Evolutionary conservation across 495 filamentous ascomycete species (phyloP).

Genomic region (Lasiosphaeriaceae sp.): DNA sequence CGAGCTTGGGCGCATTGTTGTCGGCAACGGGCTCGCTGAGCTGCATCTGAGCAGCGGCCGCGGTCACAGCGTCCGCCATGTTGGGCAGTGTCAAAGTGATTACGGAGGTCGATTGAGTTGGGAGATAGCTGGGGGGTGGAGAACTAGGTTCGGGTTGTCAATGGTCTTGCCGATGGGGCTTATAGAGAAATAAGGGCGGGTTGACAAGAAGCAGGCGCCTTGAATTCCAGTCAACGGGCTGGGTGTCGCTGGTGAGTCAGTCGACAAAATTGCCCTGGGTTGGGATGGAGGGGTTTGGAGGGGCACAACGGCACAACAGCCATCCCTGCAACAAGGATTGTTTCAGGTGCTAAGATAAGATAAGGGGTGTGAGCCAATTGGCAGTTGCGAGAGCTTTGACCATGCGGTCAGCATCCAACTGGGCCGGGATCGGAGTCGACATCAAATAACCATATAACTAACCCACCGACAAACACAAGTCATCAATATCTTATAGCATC

Average conservation of each 20-base stretch:
- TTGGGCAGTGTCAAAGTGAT: background rate
- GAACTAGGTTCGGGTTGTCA: too few species aligned
- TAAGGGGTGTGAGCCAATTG: conserved; percentile 1
- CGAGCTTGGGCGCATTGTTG: conserved; percentile 49
- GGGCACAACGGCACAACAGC: conserved; percentile 2
- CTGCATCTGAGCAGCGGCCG: conserved; percentile 53
- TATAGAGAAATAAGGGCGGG: background rate
- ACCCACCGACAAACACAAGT: too few species aligned
- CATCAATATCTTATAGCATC: too few species aligned
- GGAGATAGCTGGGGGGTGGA: too few species aligned
- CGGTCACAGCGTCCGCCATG: conserved; percentile 56
- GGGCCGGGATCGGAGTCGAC: too few species aligned
- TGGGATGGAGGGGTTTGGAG: conserved; percentile 3
- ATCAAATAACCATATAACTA: background rate
- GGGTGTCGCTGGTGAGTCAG: background rate
- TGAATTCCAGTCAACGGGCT: background rate
- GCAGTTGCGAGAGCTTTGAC: too few species aligned
- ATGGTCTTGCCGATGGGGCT: too few species aligned
- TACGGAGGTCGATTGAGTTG: background rate
- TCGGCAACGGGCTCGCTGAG: conserved; percentile 54
- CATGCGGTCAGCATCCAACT: too few species aligned
- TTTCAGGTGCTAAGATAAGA: conserved; percentile 14
- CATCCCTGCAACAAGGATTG: background rate
- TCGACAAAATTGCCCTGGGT: background rate
- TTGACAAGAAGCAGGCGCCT: too few species aligned